Evolutionary conservation across 1,284 basidiomycete genomes (phyloP), one percentile per base, ranked within the genome.

Genomic region (Stygiomarasmius scandens): DNA sequence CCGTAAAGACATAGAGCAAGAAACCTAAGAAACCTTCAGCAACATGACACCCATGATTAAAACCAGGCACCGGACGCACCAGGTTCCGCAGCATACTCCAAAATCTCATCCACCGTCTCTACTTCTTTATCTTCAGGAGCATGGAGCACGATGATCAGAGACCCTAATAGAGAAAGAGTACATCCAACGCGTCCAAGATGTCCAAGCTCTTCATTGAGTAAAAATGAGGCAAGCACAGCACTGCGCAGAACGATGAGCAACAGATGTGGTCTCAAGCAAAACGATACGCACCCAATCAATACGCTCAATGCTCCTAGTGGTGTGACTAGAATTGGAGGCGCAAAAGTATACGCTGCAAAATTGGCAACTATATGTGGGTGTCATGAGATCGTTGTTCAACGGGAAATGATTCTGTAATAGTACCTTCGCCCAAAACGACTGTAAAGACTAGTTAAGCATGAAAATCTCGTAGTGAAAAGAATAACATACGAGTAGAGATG

Each of bases 321-420:
- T 0, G 96, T 98, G 43, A 99, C 95, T 54, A 99, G 81, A 67
- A 98, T 97, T 63, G 96, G 95, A 56, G 96, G 96, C 0, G 96
- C 96, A 69, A 98, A 99, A 0, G 95, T 94, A 73, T 99, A 99
- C 3, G 97, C 97, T 6, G 96, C 95, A 75, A 99, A 99, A 77
- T 99, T 99, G 65, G 95, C 96, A 57, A 97, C 96, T 97, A 65
- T 44, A 16, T 36, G n/a, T n/a, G 27, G 32, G 49, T 19, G n/a
- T 55, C 48, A 41, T 50, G 20, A 48, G 25, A 14, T 23, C 16
- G 16, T 24, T 4, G 12, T 22, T n/a, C n/a, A n/a, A n/a, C 48
- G 25, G 19, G 4, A 41, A 8, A 41, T 20, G 32, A 11, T 20
- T 48, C 16, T 10, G 5, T 11, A 19, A 34, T 24, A 23, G 19